Base-by-base conservation (phyloP, 345 rosid species). In the Dimocarpus longan region DNA sequence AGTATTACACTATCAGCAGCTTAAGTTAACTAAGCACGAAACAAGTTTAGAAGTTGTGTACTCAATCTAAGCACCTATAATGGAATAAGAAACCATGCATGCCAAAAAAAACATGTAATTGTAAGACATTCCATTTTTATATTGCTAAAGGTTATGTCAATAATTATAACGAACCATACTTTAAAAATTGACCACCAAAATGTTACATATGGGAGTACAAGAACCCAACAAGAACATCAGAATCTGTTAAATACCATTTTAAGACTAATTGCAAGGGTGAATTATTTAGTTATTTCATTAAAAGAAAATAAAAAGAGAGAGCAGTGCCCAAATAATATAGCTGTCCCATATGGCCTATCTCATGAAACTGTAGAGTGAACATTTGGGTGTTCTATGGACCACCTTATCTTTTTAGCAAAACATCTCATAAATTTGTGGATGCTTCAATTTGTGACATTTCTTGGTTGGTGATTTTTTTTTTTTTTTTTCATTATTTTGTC, bases 401-500 rank as follows among this genome's bases (percentile, higher is more conserved):
- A 76, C 79, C 74, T 68, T 67, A 68, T 76, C 79, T 68, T 68
- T 24, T n/a, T 28, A 48, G 44, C 68, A 63, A 75, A 22, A n/a
- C 78, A 28, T 64, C 15, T 74, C 16, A 16, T 40, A 9, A 66
- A 18, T 52, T 19, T 15, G 66, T 56, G 73, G 56, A 56, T 56
- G 26, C 56, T 52, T 39, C 73, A 76, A 18, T 56, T 40, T 12
- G 44, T 5, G 19, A 44, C 21, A 42, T 69, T 65, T 63, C 62
- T 37, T n/a, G 44, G 46, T n/a, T 32, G 24, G 43, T 75, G 4
- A 66, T 26, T 10, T 10, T 16, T 54, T 54, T 39, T 26, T 10
- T 10, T 16, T 54, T 54, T 39, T 52, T 37, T 43, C 64, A 52
- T 50, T 22, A 75, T 19, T 64, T 19, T 26, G 18, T 32, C 44